phyloP scores from a whole-genome alignment of 768 basidiomycete genomes.

The Lentinus brumalis region DNA sequence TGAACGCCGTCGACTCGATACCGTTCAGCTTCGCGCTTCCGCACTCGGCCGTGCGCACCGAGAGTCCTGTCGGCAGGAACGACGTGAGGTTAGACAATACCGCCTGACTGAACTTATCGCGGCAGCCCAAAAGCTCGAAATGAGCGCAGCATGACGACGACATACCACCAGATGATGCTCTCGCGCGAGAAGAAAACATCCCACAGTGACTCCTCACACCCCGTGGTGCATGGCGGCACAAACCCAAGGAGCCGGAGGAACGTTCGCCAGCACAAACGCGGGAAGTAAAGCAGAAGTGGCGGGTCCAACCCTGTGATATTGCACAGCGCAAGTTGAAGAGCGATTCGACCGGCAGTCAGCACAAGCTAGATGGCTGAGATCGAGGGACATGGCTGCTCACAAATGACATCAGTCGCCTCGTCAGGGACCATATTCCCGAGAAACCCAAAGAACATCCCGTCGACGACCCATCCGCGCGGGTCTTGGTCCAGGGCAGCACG shows the following conservation, averaged over 20 bases:
- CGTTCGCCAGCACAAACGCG: constrained; percentile 43
- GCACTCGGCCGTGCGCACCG: too few relatives aligned
- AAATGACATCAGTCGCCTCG: constrained; percentile 23
- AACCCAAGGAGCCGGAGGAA: constrained; percentile 37
- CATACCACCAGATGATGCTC: constrained; percentile 37
- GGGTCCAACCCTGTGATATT: too few relatives aligned
- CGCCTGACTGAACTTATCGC: too few relatives aligned
- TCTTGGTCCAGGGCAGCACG: constrained; percentile 6
- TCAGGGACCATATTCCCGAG: constrained; percentile 7
- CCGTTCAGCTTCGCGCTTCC: too few relatives aligned
- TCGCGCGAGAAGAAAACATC: constrained; percentile 31
- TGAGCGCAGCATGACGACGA: background rate
- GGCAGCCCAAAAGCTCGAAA: background rate
- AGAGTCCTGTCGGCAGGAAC: too few relatives aligned
- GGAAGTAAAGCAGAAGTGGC: too few relatives aligned
- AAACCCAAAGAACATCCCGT: constrained; percentile 11
- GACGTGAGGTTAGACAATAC: too few relatives aligned
- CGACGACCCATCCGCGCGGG: constrained; percentile 20
- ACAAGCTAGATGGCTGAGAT: background rate
- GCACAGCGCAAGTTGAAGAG: background rate
- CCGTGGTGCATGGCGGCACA: constrained; percentile 29
- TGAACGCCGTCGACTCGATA: too few relatives aligned
- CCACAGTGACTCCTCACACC: constrained; percentile 29
- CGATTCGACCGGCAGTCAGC: background rate
- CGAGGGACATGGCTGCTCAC: background rate